Percentiles rank a stretch among this genome's conserved stretches.
Conservation (phyloP, 345 rosid genomes). For the Nephelium lappaceum region DNA sequence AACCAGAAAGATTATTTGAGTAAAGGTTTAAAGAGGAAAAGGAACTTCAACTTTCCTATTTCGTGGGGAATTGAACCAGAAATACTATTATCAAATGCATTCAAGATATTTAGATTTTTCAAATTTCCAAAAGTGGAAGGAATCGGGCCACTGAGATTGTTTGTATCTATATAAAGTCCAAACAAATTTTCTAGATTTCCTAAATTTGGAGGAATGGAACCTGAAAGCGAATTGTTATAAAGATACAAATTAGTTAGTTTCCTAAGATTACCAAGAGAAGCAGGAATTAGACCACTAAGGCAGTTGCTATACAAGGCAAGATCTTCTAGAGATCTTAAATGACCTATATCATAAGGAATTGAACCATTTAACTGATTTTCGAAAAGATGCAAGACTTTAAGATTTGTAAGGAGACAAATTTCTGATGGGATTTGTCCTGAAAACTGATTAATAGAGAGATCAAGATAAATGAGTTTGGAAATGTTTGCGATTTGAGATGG, state of each 20-base stretch:
- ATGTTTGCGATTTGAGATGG: conserved; percentile 26
- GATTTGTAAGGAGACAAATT: conserved; percentile 22
- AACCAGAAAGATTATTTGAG: conserved; percentile 23
- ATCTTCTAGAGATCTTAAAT: not conserved
- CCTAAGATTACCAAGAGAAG: conserved; percentile 18
- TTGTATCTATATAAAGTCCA: conserved; percentile 25
- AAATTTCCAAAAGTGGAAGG: conserved; percentile 36
- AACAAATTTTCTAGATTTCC: conserved; percentile 25
- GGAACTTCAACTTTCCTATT: conserved; percentile 32
- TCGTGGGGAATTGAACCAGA: conserved; percentile 33
- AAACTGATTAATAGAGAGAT: conserved; percentile 26
- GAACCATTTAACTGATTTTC: conserved; percentile 25
- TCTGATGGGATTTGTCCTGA: conserved; percentile 22
- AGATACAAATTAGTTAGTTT: conserved; percentile 11
- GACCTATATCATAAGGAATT: conserved; percentile 18
- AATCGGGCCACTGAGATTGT: conserved; percentile 30
- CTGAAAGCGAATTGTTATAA: conserved; percentile 20
- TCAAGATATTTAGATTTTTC: not conserved
- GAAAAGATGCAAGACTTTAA: conserved; percentile 22
- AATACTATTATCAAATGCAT: conserved; percentile 29
- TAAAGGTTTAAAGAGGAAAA: conserved; percentile 21
- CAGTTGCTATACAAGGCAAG: conserved; percentile 11
- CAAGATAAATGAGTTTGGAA: conserved; percentile 30
- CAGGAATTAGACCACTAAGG: conserved; percentile 16
- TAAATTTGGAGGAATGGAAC: conserved; percentile 29